Base-by-base conservation (phyloP, 2,329 filamentous ascomycete genomes). In the Drechslerella coelobrocha region DNA sequence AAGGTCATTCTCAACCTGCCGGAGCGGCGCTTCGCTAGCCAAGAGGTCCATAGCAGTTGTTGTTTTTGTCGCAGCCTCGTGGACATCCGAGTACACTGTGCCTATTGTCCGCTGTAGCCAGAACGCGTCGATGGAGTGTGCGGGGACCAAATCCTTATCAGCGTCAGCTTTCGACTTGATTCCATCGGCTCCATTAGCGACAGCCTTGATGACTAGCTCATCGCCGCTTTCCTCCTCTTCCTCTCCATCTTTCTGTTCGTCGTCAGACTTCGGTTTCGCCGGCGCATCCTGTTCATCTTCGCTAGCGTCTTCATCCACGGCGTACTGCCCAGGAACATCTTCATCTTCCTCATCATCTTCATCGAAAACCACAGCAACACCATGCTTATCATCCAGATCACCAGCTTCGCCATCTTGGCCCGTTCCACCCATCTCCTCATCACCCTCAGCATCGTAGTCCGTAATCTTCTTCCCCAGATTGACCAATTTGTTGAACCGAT, bases 381-480 rank as follows among this genome's bases (percentile, higher is more conserved):
- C 94, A 79, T 99, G 66, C 2, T 54, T 24, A 29, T 71, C 66
- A 31, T 71, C 66, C 37, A 71, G 26, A 39, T 71, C 59, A 92
- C 53, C 91, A 88, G 50, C 47, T 10, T 53, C 41, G 19, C 48
- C 59, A 6, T 39, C 31, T 10, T 56, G 59, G 5, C 48, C 66
- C 2, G 60, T 61, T 76, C 97, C 92, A 76, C 97, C 94, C 53
- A 97, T 86, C 78, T 97, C 92, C 27, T 85, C 89, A 48, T 88
- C 93, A 73, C 97, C 92, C 29, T 97, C 94, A 78, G 97, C 92
- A 79, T 97, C 90, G 79, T 97, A 99, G 79, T 99, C 94, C 53
- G 94, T 99, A 73, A 99, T 96, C 81, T 99, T 99, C 82, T 99
- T 99, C 73, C 92, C 91, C 45, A 99, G 82, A 77, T 97, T 99